Conservation (phyloP, 139 green algal species). For the Bryopsis sp. region DNA sequence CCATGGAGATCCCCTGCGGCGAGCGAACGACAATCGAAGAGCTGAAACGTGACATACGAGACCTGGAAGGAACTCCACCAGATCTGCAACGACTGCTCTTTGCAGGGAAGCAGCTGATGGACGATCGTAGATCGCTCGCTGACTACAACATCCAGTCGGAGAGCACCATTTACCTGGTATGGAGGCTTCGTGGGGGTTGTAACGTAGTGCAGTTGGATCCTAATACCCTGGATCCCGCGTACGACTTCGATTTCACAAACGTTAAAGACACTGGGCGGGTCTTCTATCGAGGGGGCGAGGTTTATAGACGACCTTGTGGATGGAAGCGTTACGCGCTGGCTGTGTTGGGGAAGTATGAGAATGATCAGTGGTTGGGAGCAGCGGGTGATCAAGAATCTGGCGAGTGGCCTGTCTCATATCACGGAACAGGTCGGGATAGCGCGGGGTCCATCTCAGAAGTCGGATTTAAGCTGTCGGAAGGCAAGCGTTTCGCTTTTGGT, state of each 20-base stretch:
- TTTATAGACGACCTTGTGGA: constrained; percentile 18
- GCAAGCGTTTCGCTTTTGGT: not conserved
- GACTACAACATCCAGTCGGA: not conserved
- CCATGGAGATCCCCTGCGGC: constrained; percentile 22
- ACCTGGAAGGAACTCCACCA: not conserved
- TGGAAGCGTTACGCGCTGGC: not conserved
- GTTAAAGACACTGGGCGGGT: constrained; percentile 10
- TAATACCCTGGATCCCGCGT: not conserved
- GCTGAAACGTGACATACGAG: constrained; percentile 1
- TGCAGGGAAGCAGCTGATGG: not conserved
- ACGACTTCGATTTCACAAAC: constrained; percentile 21
- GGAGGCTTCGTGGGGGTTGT: constrained; percentile 31
- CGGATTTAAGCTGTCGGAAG: not conserved
- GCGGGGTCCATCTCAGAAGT: not conserved
- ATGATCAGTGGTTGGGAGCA: not conserved
- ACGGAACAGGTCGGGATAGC: not conserved
- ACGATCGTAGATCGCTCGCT: constrained; percentile 17
- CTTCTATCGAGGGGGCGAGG: constrained; percentile 12
- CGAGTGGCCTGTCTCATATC: constrained; percentile 13
- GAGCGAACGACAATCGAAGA: constrained; percentile 6
- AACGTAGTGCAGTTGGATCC: constrained; percentile 34
- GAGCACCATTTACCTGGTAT: not conserved
- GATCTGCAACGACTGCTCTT: not conserved
- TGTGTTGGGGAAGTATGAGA: not conserved
- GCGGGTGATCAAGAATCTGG: too few relatives aligned